Base-by-base conservation (phyloP, 2,329 filamentous ascomycete species). In the Epichloe aotearoae region DNA sequence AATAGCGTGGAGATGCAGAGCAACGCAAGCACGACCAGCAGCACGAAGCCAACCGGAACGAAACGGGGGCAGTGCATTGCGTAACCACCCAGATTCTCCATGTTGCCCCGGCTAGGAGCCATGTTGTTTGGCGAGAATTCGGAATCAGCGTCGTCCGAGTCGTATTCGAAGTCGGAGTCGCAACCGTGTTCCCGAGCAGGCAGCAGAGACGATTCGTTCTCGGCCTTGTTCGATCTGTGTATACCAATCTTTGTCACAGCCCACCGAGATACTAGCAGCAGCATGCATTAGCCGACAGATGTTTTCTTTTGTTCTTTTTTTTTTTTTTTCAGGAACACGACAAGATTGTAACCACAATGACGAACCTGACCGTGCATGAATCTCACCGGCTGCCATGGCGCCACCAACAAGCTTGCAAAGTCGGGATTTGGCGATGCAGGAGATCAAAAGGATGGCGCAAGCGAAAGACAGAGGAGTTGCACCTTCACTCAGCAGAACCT, bases 401-500 rank as follows among this genome's bases (percentile, higher is more conserved):
- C 55, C 50, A 20, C 60, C 56, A 8, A 63, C 50, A 5, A 55
- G 37, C 34, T 56, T 54, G 49, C 60, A 60, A 5, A 64, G 50
- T 15, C 58, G 20, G 36, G 56, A 55, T 12, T 62, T 59, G 23
- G 52, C 33, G 37, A 60, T 52, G 52, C 59, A 59, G 10, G 61
- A 51, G 5, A 62, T 38, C 8, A 57, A 30, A 36, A 65, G 36
- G 37, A 63, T 52, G 40, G 54, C 36, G 15, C 54, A 50, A 39
- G 56, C 54, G 37, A 58, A 55, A 15, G 56, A 56, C 39, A 61
- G 17, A 8, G 63, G 60, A 20, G 58, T 57, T 43, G 53, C 56
- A 34, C 62, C 60, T 14, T 63, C 64, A 19, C 58, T 63, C 10
- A 66, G 55, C 30, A 65, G 52, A 20, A 66, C 58, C 54, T 63